Evolutionary conservation across 139 green algal species (phyloP), one percentile per base, ranked within the genome.

Genomic region (Medakamo hakoo): DNA sequence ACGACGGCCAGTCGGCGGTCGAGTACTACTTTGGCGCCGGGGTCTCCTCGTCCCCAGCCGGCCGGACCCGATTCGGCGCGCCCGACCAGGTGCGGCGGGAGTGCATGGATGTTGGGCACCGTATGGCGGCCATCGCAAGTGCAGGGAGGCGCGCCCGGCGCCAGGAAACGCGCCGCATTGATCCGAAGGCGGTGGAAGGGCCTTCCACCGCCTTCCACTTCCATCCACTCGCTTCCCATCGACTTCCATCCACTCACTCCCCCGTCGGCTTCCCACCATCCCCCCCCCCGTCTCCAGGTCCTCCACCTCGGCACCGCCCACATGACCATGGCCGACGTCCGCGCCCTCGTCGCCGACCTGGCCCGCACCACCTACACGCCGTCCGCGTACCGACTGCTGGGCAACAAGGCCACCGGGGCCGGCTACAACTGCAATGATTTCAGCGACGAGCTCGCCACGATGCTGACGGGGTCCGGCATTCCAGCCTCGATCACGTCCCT

Each of bases 1-100:
- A 66, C 9, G 76, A 73, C 4, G 24, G 40, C 0, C n/a, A n/a
- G n/a, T n/a, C n/a, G n/a, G n/a, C n/a, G n/a, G n/a, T n/a, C n/a
- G 76, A 86, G 57, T 70, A 77, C 40, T 80, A 78, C 30, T 86
- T 79, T 52, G 76, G 76, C 4, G 64, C 59, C 9, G 83, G 83
- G 3, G 77, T 90, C 27, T 76, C 85, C 31, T 63, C 70, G 2
- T 63, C 66, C 2, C 30, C 56, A 5, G 69, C 82, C 2, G 78
- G 78, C 0, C 52, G 58, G 1, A 86, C 83, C 4, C 77, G 72
- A 1, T 89, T 85, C 65, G 83, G 83, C 0, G 28, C 29, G 1
- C 82, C 83, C 0, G 27, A 80, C 16, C 29, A 76, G 22, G n/a
- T 60, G 56, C 22, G 56, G 21, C 9, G 22, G 56, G 56, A n/a